Percentiles rank a stretch among this genome's conserved stretches.
These are phyloP conservation scores for Teunomyces lycoperdinae DNA, from an alignment of 805 yeast genomes.

Conservation along the genomic window DNA sequence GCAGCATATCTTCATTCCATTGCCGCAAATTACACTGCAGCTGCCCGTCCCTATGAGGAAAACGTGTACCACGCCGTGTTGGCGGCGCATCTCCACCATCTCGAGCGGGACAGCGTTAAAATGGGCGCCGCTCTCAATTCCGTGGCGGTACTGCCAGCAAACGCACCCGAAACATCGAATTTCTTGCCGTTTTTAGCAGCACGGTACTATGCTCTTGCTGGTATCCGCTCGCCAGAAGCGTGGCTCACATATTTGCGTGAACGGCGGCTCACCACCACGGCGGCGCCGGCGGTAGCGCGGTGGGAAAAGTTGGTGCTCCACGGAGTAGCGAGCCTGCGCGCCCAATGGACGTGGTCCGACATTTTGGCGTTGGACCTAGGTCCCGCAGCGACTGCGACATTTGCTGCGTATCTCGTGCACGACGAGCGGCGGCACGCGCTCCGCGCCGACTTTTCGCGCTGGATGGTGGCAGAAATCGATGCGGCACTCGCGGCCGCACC, in stretches of 20 bases:
- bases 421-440: background rate
- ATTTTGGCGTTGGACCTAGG: background rate
- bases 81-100: conserved; percentile 33
- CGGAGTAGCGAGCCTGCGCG: conserved; percentile 12
- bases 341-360: conserved; percentile 7
- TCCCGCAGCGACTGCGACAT: background rate
- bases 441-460: conserved; percentile 1
- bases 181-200: conserved; percentile 29
- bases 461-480: conserved; percentile 6
- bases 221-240: conserved; percentile 9
- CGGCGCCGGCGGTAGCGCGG: conserved; percentile 5
- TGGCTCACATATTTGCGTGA: background rate
- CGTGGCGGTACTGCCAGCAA: conserved; percentile 5
- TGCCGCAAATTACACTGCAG: conserved; percentile 22
- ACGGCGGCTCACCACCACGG: conserved; percentile 16
- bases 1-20: conserved; percentile 25
- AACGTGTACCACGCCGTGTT: conserved; percentile 30
- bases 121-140: conserved; percentile 15
- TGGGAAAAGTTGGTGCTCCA: conserved; percentile 18
- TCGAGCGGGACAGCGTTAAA: conserved; percentile 23
- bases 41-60: conserved; percentile 26
- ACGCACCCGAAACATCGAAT: no score
- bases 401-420: background rate
- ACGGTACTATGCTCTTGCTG: conserved; percentile 32
- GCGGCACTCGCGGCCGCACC: conserved; percentile 17